phyloP scores from a whole-genome alignment of 2,329 filamentous ascomycete species.

The Tolypocladium tundrense region DNA sequence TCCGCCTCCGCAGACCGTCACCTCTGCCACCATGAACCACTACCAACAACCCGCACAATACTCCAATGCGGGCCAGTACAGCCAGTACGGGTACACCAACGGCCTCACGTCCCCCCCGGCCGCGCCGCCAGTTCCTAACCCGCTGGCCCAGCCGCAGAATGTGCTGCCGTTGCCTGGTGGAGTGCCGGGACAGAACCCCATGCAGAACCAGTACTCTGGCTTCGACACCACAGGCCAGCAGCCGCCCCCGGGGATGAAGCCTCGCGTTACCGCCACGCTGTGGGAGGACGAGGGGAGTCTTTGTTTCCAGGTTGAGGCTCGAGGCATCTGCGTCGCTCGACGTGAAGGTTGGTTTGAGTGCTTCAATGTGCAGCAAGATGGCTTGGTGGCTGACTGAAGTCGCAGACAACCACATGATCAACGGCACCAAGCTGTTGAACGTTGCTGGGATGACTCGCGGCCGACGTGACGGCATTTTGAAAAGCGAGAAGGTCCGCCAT shows the following conservation, averaged over 20 bases:
- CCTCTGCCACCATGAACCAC: conserved; percentile 61
- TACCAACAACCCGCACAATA: conserved; percentile 70
- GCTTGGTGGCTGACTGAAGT: not conserved
- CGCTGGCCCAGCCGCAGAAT: conserved; percentile 52
- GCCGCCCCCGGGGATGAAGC: conserved; percentile 89
- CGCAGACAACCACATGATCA: conserved; percentile 96
- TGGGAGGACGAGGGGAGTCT: conserved; percentile 98
- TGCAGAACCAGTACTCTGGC: conserved; percentile 47
- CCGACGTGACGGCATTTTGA: conserved; percentile 87
- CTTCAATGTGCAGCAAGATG: not conserved
- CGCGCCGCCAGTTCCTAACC: conserved; percentile 56
- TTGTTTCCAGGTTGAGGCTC: conserved; percentile 95
- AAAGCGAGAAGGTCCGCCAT: conserved; percentile 93
- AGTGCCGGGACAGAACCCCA: conserved; percentile 34
- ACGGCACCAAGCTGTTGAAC: conserved; percentile 92
- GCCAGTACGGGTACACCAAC: conserved; percentile 64
- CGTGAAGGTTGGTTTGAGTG: conserved; percentile 60
- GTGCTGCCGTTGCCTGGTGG: conserved; percentile 60
- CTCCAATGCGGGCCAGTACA: conserved; percentile 48
- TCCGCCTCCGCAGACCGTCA: conserved; percentile 65
- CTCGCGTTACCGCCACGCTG: conserved; percentile 85
- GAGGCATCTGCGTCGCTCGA: conserved; percentile 89
- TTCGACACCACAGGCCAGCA: conserved; percentile 86
- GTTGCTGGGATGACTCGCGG: conserved; percentile 97
- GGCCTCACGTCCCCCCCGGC: conserved; percentile 73